Evolutionary conservation across 179 eudicot genomes (phyloP).

Genomic region (Monotropa hypopitys): DNA sequence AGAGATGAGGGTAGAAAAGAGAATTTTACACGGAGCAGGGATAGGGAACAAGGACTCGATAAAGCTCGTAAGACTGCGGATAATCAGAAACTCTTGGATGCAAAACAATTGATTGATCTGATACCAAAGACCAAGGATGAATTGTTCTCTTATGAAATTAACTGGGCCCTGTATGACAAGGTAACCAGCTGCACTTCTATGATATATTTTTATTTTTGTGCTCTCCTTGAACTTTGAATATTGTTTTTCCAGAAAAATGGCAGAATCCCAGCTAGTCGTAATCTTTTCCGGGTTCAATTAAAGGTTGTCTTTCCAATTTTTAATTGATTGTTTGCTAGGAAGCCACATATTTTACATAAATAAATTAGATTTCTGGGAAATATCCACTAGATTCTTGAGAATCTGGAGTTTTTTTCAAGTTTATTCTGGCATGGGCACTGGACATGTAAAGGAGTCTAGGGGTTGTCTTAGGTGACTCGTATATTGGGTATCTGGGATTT

Average conservation of each 20-base stretch:
- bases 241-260: not conserved
- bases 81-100: conserved; percentile 62
- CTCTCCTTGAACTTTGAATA: not conserved
- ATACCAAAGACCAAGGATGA: conserved; percentile 98
- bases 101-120: conserved; percentile 89
- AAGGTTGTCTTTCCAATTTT: not conserved
- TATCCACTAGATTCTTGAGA: not conserved
- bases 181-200: conserved; percentile 21
- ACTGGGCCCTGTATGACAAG: conserved; percentile 88
- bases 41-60: conserved; percentile 28
- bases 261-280: not conserved
- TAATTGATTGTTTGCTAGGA: not conserved
- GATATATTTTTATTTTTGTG: not conserved
- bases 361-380: not conserved
- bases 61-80: conserved; percentile 34
- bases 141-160: conserved; percentile 72
- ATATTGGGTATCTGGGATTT: not conserved
- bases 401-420: not conserved
- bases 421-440: not conserved
- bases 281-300: not conserved
- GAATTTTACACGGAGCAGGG: conserved; percentile 31
- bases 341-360: not conserved
- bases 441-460: not conserved
- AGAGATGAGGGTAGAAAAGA: conserved; percentile 36
- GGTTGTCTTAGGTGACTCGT: not conserved